Percentiles rank a stretch among this genome's conserved stretches.
phyloP scores from a whole-genome alignment of 192 early-diverging fungal genomes.

The Umbelopsis sp. region DNA sequence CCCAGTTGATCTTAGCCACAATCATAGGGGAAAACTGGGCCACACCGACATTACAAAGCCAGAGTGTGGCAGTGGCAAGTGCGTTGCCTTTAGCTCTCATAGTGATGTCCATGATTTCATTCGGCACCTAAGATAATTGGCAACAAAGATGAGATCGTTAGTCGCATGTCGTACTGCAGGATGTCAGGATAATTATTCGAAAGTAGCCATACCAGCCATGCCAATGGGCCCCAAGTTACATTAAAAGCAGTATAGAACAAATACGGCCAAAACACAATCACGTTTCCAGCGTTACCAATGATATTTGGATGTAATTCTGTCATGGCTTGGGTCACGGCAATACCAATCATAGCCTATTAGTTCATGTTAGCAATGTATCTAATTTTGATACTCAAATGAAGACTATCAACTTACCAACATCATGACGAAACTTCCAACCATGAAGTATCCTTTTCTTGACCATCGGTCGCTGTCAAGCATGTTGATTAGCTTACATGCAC shows the following conservation, averaged over 20 bases:
- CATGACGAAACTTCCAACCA: conserved; percentile 10
- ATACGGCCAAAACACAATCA: conserved; percentile 33
- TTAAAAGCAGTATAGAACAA: conserved; percentile 69
- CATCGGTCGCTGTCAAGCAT: background rate
- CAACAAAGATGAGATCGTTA: background rate
- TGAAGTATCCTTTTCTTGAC: conserved; percentile 7
- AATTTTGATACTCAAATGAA: background rate
- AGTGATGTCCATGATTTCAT: conserved; percentile 73
- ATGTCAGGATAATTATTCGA: too few relatives aligned
- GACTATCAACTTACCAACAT: background rate
- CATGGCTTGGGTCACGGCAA: conserved; percentile 1
- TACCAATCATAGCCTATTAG: background rate
- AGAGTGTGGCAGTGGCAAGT: conserved; percentile 71
- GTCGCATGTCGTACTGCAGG: background rate
- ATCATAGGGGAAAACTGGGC: conserved; percentile 64
- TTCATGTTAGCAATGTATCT: background rate
- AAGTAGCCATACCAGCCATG: conserved; percentile 45
- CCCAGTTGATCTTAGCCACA: conserved; percentile 54
- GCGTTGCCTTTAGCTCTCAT: conserved; percentile 74
- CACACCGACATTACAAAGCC: conserved; percentile 69
- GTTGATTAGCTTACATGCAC: too few relatives aligned
- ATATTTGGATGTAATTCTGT: conserved; percentile 5
- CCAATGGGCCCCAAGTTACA: conserved; percentile 75
- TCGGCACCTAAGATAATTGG: background rate
- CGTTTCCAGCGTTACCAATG: conserved; percentile 1